Evolutionary conservation across 768 basidiomycete genomes (phyloP).

Genomic region (Trametes gibbosa): DNA sequence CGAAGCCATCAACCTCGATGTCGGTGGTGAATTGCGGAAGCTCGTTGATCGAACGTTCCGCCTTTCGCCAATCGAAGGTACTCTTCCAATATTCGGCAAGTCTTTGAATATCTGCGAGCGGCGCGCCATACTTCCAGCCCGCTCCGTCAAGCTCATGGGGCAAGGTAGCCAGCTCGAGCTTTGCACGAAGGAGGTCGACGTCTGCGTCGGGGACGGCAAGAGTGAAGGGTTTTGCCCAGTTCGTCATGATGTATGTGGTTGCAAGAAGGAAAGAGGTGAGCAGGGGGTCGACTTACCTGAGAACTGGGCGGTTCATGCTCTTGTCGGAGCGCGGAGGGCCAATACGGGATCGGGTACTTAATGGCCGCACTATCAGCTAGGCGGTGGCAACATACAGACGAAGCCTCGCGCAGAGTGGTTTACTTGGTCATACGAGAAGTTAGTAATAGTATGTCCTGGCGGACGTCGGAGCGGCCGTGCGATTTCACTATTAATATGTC

Average conservation of each 20-base stretch:
- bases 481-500: too few relatives aligned
- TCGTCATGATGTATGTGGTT: neutral
- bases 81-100: constrained; percentile 49
- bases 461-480: too few relatives aligned
- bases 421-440: too few relatives aligned
- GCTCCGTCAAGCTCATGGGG: constrained; percentile 28
- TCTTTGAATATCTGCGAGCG: constrained; percentile 47
- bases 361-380: too few relatives aligned
- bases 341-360: too few relatives aligned
- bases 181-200: constrained; percentile 20
- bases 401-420: too few relatives aligned
- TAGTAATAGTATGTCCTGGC: too few relatives aligned
- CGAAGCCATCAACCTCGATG: constrained; percentile 47
- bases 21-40: constrained; percentile 55
- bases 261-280: neutral
- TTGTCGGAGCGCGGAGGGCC: too few relatives aligned
- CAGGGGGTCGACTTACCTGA: too few relatives aligned
- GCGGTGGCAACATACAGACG: too few relatives aligned
- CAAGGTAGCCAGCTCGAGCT: constrained; percentile 26
- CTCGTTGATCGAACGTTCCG: constrained; percentile 51
- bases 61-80: constrained; percentile 54
- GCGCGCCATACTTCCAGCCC: constrained; percentile 34
- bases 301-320: too few relatives aligned
- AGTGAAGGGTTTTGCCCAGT: constrained; percentile 21
- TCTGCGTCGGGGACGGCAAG: constrained; percentile 23